Evolutionary conservation across 768 basidiomycete species (phyloP).

Genomic region (Symmetrospora coprosmae): DNA sequence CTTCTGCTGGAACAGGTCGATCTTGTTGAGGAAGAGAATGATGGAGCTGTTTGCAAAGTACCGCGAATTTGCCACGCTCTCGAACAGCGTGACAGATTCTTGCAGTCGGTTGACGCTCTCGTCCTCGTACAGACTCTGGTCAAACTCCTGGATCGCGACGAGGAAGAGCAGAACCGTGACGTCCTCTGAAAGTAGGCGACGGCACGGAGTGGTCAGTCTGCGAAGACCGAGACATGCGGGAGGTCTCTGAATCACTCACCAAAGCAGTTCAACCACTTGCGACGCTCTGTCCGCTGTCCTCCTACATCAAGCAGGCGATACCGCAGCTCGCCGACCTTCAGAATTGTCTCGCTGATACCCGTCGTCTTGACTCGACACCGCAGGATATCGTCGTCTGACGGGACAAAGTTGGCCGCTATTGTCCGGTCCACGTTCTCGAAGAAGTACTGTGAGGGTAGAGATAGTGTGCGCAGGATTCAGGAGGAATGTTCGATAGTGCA

Average conservation of each 20-base stretch:
- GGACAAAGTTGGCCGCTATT: not conserved
- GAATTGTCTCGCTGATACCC: constrained; percentile 91
- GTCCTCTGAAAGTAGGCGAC: not conserved
- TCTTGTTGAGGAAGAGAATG: constrained; percentile 20
- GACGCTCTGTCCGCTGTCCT: constrained; percentile 73
- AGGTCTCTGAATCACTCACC: not conserved
- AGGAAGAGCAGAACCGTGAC: constrained; percentile 23
- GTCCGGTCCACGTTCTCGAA: constrained; percentile 16
- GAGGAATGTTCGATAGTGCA: not conserved
- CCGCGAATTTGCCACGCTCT: constrained; percentile 14
- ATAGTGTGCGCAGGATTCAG: not conserved
- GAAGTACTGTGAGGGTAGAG: not conserved
- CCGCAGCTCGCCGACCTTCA: constrained; percentile 39
- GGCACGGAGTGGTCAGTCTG: not conserved
- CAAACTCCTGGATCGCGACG: constrained; percentile 15
- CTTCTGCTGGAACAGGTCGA: constrained; percentile 8
- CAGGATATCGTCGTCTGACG: constrained; percentile 52
- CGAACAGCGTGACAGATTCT: constrained; percentile 11
- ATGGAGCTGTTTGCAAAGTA: constrained; percentile 9
- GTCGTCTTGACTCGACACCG: constrained; percentile 91
- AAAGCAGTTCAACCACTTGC: constrained; percentile 52
- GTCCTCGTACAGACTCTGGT: constrained; percentile 18
- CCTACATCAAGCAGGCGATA: constrained; percentile 88
- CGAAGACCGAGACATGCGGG: not conserved
- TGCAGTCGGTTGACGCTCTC: constrained; percentile 14